These are phyloP conservation scores for Rhizopogon roseolus DNA, from an alignment of 768 basidiomycete species.

Conservation along the genomic window DNA sequence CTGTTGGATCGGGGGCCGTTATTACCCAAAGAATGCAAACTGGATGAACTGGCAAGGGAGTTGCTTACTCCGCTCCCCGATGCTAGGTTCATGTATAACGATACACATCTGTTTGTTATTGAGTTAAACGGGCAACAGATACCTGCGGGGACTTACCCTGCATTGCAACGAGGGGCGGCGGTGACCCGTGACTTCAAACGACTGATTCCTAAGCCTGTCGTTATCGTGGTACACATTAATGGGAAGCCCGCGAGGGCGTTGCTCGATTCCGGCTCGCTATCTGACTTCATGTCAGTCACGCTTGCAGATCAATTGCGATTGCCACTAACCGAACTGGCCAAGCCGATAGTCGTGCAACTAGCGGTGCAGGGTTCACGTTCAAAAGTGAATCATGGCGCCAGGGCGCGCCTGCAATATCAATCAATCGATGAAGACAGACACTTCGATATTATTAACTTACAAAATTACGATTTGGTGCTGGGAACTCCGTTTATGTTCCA, in stretches of 20 bases:
- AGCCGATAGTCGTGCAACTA: conserved; percentile 23
- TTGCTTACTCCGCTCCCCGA: no score
- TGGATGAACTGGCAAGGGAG: no score
- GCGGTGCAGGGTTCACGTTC: conserved; percentile 25
- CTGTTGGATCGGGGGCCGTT: no score
- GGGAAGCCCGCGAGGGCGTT: conserved; percentile 28
- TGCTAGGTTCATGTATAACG: no score
- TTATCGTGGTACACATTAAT: conserved; percentile 28
- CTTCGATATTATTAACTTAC: conserved; percentile 34
- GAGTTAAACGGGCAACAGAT: conserved; percentile 1
- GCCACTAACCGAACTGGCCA: neutral
- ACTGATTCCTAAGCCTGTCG: conserved; percentile 26
- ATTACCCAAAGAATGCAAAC: no score
- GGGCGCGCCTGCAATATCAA: conserved; percentile 9
- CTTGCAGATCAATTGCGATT: conserved; percentile 5
- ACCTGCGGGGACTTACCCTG: neutral
- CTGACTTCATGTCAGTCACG: conserved; percentile 36
- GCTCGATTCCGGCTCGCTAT: conserved; percentile 33
- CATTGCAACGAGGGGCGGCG: conserved; percentile 11
- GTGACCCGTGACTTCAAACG: conserved; percentile 10
- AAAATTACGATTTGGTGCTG: conserved; percentile 32
- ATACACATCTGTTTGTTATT: neutral
- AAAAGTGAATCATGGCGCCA: conserved; percentile 16
- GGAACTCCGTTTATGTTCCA: conserved; percentile 23
- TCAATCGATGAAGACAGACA: neutral